Evolutionary conservation across 2,329 filamentous ascomycete species (phyloP).

Genomic region (Fusarium poae): DNA sequence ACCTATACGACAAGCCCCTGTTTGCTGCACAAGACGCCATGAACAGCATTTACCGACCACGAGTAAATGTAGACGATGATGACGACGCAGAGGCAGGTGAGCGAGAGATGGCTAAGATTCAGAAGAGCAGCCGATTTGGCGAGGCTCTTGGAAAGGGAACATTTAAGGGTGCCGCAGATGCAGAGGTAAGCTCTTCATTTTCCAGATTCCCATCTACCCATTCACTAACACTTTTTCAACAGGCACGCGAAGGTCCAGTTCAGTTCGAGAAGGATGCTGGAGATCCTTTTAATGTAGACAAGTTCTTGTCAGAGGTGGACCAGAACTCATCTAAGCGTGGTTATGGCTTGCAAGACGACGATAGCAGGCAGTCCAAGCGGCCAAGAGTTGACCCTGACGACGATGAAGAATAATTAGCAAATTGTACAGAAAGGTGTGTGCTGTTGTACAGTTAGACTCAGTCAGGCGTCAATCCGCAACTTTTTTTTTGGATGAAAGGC

Average conservation of each 20-base stretch:
- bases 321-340: slow-evolving; percentile 77
- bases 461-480: slow-evolving; percentile 43
- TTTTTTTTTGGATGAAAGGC: slow-evolving; percentile 16
- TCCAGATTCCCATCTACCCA: not conserved
- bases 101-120: slow-evolving; percentile 87
- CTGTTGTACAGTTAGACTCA: slow-evolving; percentile 43
- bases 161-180: slow-evolving; percentile 88
- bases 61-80: slow-evolving; percentile 79
- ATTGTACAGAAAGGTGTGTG: slow-evolving; percentile 28
- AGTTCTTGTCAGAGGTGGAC: slow-evolving; percentile 86
- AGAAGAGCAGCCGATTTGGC: slow-evolving; percentile 83
- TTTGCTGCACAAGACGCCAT: slow-evolving; percentile 97
- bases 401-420: slow-evolving; percentile 46
- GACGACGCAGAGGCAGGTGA: slow-evolving; percentile 84
- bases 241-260: slow-evolving; percentile 89
- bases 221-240: slow-evolving; percentile 50
- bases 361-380: slow-evolving; percentile 74
- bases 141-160: slow-evolving; percentile 91
- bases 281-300: slow-evolving; percentile 95
- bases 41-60: slow-evolving; percentile 91
- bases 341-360: slow-evolving; percentile 79
- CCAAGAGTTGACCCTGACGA: slow-evolving; percentile 78
- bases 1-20: slow-evolving; percentile 95
- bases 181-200: slow-evolving; percentile 70
- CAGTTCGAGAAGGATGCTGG: slow-evolving; percentile 91